Conservation (phyloP, 495 filamentous ascomycete genomes). For the Friedmanniomyces endolithicus region DNA sequence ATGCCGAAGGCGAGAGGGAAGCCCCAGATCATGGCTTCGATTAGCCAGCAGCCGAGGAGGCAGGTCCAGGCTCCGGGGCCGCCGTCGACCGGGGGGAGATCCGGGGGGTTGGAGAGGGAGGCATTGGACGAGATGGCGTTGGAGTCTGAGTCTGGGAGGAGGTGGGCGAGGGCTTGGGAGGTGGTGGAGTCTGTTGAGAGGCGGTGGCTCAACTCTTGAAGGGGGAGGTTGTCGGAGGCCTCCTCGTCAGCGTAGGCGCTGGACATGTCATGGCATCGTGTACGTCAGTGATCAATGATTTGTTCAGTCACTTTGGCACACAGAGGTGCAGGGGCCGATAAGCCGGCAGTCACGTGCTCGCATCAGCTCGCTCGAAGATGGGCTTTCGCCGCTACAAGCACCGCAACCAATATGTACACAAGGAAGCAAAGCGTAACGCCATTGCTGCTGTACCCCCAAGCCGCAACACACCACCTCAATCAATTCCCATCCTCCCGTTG, state of each 20-base stretch:
- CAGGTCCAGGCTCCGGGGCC: constrained; percentile 12
- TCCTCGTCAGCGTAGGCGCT: neutral
- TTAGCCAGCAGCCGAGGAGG: constrained; percentile 14
- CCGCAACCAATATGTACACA: neutral
- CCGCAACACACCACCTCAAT: neutral
- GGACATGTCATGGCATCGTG: neutral
- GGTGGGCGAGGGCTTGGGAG: constrained; percentile 1
- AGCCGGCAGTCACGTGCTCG: neutral
- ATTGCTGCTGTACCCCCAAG: neutral
- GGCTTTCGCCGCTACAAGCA: neutral
- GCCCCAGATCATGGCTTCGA: constrained; percentile 19
- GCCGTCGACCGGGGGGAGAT: constrained; percentile 12
- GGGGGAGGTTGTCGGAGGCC: neutral
- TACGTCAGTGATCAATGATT: neutral
- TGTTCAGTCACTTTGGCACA: neutral
- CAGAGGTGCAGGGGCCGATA: neutral
- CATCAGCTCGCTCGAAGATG: too few species aligned
- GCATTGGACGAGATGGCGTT: too few species aligned
- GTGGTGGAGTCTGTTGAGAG: constrained; percentile 3
- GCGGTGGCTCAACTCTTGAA: neutral
- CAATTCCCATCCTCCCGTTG: too few species aligned
- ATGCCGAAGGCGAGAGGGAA: constrained; percentile 27
- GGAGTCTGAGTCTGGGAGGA: neutral
- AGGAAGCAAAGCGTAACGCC: neutral
- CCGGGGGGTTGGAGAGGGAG: neutral